Evolutionary conservation across 2,329 filamentous ascomycete species (phyloP), one percentile per base, ranked within the genome.

Genomic region (Huntiella omanensis): DNA sequence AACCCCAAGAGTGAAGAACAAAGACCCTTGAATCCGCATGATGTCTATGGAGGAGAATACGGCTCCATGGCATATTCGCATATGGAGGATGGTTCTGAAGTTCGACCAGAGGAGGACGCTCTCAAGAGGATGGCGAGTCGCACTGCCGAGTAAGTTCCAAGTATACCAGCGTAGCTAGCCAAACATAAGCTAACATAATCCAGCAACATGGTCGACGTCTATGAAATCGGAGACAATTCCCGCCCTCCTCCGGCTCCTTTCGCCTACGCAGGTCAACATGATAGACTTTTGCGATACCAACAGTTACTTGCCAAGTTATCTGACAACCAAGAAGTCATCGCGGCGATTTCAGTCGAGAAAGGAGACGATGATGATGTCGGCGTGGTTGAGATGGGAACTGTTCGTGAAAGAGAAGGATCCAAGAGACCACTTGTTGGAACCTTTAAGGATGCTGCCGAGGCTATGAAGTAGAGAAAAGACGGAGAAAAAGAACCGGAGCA

Each of bases 141-240:
- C 52, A 79, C 75, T 42, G 77, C 75, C 41, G 73, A 77, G 75
- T 79, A 64, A 52, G 67, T 56, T 35, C 4, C 4, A 2, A 13
- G 11, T 28, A 43, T 46, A 46, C 35, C 36, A 28, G 33, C 13
- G 2, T 8, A 8, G 7, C 38, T 40, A 10, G 19, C 17, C 17
- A 19, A 4, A 19, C 17, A 19, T 8, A 4, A 38, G 46, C 51
- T 54, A 50, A 54, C 50, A 38, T 45, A 40, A 37, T 4, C 34
- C 33, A 80, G 75, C 55, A 77, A 78, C 54, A 72, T 80, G 61
- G 74, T 80, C 50, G 75, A 80, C 56, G 73, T 80, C 40, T 79
- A 78, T 60, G 74, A 78, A 52, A 68, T 70, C 33, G 71, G 73
- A 16, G 67, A 70, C 49, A 58, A 61, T 33, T 54, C 56, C 43